Conservation (phyloP, 2,329 filamentous ascomycete species). For the Davidsoniella neocaledoniae region DNA sequence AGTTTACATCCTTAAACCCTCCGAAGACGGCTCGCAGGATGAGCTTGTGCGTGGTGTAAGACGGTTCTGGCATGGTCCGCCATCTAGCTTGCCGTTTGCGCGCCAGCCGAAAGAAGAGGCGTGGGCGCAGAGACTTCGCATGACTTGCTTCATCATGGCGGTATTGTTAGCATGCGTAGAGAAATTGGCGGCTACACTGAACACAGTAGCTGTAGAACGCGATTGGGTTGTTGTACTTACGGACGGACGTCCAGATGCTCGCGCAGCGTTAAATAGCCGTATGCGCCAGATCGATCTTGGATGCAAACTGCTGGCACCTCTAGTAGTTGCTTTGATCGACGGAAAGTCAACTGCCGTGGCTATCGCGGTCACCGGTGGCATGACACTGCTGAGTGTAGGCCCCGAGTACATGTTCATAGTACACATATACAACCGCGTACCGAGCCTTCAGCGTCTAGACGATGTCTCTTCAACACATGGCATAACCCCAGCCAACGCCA, state of each 20-base stretch:
- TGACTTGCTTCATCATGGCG: slow-evolving; percentile 18
- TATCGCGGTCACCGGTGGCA: slow-evolving; percentile 30
- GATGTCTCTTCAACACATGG: background rate
- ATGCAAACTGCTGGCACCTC: slow-evolving; percentile 40
- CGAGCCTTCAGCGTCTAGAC: slow-evolving; percentile 11
- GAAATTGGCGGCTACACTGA: slow-evolving; percentile 48
- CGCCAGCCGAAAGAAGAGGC: no score
- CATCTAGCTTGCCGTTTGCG: slow-evolving; percentile 5
- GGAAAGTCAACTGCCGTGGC: slow-evolving; percentile 29
- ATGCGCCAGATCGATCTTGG: slow-evolving; percentile 46
- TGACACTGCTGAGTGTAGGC: slow-evolving; percentile 31
- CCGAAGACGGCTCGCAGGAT: no score
- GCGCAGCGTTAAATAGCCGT: slow-evolving; percentile 32
- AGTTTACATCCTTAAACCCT: slow-evolving; percentile 15
- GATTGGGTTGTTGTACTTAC: slow-evolving; percentile 45
- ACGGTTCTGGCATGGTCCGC: background rate
- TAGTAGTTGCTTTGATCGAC: slow-evolving; percentile 37
- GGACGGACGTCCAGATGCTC: slow-evolving; percentile 1
- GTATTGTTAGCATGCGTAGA: slow-evolving; percentile 47
- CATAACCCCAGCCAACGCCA: background rate
- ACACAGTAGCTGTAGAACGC: slow-evolving; percentile 50
- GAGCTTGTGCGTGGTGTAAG: background rate
- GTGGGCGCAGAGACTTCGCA: background rate
- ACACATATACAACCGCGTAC: slow-evolving; percentile 17
- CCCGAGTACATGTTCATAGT: slow-evolving; percentile 37